phyloP scores from a whole-genome alignment of 495 filamentous ascomycete species.

The Aspergillus taichungensis region DNA sequence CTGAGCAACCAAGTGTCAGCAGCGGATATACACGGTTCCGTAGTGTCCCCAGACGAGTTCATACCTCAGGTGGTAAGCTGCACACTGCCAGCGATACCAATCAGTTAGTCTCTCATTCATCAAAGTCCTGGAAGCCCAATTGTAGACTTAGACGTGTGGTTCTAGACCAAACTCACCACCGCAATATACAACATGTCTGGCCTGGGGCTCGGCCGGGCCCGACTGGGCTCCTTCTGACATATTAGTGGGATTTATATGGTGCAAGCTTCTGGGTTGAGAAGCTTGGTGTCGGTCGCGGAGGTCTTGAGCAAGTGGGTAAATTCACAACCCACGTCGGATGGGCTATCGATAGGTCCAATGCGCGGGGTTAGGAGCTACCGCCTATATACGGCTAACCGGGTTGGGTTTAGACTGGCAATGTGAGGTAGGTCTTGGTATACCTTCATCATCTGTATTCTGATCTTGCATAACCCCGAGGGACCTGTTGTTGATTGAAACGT shows the following conservation, averaged over 20 bases:
- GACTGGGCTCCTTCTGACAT: conserved; percentile 36
- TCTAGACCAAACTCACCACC: conserved; percentile 49
- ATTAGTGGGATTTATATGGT: neutral
- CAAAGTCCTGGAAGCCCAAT: neutral
- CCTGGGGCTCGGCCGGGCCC: conserved; percentile 46
- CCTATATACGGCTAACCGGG: too few species aligned
- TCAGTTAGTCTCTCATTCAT: conserved; percentile 6
- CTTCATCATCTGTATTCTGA: too few species aligned
- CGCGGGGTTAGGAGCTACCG: too few species aligned
- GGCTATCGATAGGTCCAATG: too few species aligned
- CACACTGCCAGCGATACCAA: conserved; percentile 53
- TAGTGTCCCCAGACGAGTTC: conserved; percentile 6
- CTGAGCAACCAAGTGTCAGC: conserved; percentile 33
- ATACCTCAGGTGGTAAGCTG: conserved; percentile 88
- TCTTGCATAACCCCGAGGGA: too few species aligned
- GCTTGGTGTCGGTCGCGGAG: too few species aligned
- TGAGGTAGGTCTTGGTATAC: too few species aligned
- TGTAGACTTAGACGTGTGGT: conserved; percentile 3
- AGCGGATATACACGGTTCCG: too few species aligned
- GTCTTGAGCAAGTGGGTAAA: too few species aligned
- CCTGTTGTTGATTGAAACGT: too few species aligned
- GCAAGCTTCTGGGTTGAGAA: neutral
- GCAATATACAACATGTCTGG: conserved; percentile 66
- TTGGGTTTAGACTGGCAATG: too few species aligned
- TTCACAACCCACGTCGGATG: too few species aligned